These are phyloP conservation scores for Termitomyces sp. DNA, from an alignment of 768 basidiomycete genomes.

Conservation along the genomic window DNA sequence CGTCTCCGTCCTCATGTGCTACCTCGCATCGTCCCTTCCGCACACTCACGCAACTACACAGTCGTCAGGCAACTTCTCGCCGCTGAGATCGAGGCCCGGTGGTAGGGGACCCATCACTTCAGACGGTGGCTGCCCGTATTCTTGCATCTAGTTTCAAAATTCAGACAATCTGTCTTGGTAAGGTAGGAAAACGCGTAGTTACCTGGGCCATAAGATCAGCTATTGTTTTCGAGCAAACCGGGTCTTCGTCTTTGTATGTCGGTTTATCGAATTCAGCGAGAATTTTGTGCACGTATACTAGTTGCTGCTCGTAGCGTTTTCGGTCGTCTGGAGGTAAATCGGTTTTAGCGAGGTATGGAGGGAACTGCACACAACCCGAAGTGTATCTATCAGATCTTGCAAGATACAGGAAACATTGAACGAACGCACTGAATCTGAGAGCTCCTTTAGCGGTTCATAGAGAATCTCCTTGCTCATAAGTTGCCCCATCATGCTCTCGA, in stretches of 20 bases:
- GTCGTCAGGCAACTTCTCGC: constrained; percentile 18
- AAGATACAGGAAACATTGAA: background rate
- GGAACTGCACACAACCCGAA: constrained; percentile 52
- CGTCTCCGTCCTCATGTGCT: background rate
- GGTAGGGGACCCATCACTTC: constrained; percentile 86
- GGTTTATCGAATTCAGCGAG: constrained; percentile 65
- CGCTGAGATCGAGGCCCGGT: constrained; percentile 56
- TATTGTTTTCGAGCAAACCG: constrained; percentile 44
- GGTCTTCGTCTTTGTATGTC: constrained; percentile 55
- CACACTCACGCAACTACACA: constrained; percentile 5
- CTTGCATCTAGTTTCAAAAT: constrained; percentile 73
- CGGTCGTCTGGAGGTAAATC: constrained; percentile 56
- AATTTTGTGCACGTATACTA: constrained; percentile 53
- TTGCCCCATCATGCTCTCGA: constrained; percentile 81
- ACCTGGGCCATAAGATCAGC: constrained; percentile 69
- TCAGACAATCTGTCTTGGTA: constrained; percentile 14
- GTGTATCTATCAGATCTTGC: background rate
- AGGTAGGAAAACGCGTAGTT: background rate
- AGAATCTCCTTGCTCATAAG: constrained; percentile 80
- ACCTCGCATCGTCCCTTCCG: background rate
- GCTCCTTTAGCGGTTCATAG: constrained; percentile 85
- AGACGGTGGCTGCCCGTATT: constrained; percentile 56
- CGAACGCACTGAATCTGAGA: constrained; percentile 59
- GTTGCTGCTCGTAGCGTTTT: constrained; percentile 64
- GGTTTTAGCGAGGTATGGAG: constrained; percentile 64